Evolutionary conservation across 805 yeast genomes (phyloP).

Genomic region (Myxozyma sirexii): DNA sequence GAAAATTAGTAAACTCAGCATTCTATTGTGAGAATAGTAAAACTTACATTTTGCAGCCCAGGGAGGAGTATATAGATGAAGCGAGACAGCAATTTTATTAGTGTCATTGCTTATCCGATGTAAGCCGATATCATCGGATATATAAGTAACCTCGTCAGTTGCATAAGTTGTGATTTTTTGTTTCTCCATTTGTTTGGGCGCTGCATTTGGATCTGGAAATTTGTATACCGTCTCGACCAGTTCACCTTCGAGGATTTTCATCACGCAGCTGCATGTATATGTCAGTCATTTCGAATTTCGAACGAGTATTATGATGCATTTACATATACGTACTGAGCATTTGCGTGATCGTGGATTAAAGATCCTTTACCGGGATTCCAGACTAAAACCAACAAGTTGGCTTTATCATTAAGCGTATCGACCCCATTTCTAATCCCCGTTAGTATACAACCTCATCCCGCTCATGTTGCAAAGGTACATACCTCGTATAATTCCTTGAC

Average conservation of each 20-base stretch:
- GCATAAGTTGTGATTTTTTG: constrained; percentile 38
- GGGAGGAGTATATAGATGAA: constrained; percentile 78
- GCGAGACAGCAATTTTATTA: constrained; percentile 55
- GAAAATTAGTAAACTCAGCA: background rate
- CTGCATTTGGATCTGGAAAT: constrained; percentile 46
- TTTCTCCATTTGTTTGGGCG: constrained; percentile 37
- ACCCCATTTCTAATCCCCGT: constrained; percentile 63
- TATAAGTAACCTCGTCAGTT: constrained; percentile 58
- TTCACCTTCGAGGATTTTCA: constrained; percentile 65
- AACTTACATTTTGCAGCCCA: constrained; percentile 66
- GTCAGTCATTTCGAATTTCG: background rate
- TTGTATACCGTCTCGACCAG: constrained; percentile 61
- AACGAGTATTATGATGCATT: background rate
- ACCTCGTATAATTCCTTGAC: constrained; percentile 52
- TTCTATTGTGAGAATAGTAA: constrained; percentile 25
- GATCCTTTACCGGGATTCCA: constrained; percentile 72
- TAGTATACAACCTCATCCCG: background rate
- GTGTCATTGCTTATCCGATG: constrained; percentile 61
- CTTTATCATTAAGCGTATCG: constrained; percentile 68
- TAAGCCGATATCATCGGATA: constrained; percentile 65
- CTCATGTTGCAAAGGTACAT: background rate
- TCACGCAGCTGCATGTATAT: constrained; percentile 53
- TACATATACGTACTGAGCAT: constrained; percentile 52
- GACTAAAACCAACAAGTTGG: constrained; percentile 65
- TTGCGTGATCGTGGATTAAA: constrained; percentile 73